These are phyloP conservation scores for Penicillium sclerotigenum DNA, from an alignment of 2,329 filamentous ascomycete species.

Conservation along the genomic window DNA sequence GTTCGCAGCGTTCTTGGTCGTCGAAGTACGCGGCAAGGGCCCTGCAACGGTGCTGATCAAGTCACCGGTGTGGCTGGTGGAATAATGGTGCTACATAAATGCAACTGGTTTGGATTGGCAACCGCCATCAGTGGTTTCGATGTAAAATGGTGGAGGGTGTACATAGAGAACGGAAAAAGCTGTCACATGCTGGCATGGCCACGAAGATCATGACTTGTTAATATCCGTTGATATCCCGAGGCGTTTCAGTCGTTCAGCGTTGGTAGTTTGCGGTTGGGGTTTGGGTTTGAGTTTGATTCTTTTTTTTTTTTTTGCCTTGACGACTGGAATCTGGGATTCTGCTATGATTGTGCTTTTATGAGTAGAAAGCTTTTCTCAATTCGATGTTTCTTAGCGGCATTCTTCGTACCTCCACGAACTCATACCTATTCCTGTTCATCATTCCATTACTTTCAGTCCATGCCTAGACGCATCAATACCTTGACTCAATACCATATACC, in stretches of 20 bases:
- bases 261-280: neutral
- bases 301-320: neutral
- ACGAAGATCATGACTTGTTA: conserved; percentile 15
- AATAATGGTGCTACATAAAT: conserved; percentile 9
- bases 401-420: neutral
- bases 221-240: conserved; percentile 17
- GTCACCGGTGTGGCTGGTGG: conserved; percentile 62
- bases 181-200: conserved; percentile 8
- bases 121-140: neutral
- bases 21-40: conserved; percentile 68
- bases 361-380: neutral
- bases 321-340: conserved; percentile 2
- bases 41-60: conserved; percentile 65
- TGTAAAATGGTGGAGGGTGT: conserved; percentile 4
- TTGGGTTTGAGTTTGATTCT: neutral
- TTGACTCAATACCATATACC: neutral
- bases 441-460: neutral
- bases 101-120: no score
- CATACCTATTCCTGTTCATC: neutral
- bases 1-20: conserved; percentile 70
- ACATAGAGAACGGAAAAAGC: conserved; percentile 8
- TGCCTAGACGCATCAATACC: neutral
- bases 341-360: neutral
- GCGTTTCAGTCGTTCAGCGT: conserved; percentile 7
- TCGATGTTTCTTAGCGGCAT: neutral